Evolutionary conservation across 148 eudicot species (phyloP), one percentile per base, ranked within the genome.

Genomic region (Vaccinium macrocarpon): DNA sequence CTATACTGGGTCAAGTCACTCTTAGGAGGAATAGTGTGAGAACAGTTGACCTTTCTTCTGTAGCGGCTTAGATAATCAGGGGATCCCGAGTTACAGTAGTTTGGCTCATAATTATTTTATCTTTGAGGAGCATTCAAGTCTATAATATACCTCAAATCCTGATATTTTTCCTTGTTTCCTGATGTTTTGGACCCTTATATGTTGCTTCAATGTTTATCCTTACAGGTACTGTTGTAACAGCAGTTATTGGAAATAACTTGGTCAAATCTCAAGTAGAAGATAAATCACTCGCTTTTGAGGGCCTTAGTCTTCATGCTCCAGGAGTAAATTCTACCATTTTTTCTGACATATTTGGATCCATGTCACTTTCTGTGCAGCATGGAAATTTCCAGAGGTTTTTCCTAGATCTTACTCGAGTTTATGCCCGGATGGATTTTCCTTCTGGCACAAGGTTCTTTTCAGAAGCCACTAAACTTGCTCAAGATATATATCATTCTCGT

Each of bases 361-460:
- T 90, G 53, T 88, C 94, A 73, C 84, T 96, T 53, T 89, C 96
- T 9, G 96, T 93, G 55, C 98, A 96, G 88, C 90, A 91, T 84
- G 98, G 98, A 78, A 93, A 94, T 84, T 96, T 96, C 87, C 98
- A 96, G 74, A 91, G 86, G 89, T 71, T 59, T 64, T 85, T 90
- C 84, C 82, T 93, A 38, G 98, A 96, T 90, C 95, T 96, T 27
- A 93, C 98, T 48, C 91, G 92, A 18, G 19, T 94, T 82, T 87
- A 91, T 84, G 91, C 85, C 56, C 91, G 91, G 14, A 56, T 96
- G 76, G 95, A 96, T 82, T 88, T 96, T 84, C 94, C 98, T 80
- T 94, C 98, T 59, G 98, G 94, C n/a, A 88, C 92, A 73, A 94
- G 91, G 57, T 90, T 94, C 83, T 68, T 94, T 80, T 89, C 92